phyloP scores from a whole-genome alignment of 345 rosid genomes.

The Salix arbutifolia region DNA sequence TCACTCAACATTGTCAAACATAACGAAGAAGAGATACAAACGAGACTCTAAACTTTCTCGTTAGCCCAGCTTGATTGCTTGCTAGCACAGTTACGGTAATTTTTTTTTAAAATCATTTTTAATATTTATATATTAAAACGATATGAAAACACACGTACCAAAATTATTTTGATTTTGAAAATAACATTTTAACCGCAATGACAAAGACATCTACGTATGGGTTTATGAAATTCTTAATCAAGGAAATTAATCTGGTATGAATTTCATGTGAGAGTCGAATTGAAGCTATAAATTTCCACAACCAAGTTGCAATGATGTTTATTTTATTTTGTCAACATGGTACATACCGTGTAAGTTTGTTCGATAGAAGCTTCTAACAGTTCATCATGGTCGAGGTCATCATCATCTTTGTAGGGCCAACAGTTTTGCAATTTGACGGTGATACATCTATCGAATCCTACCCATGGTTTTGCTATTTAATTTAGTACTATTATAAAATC shows the following conservation, averaged over 20 bases:
- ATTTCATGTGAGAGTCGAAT: background rate
- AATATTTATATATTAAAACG: no score
- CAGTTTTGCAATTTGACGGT: background rate
- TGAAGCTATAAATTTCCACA: background rate
- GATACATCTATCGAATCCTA: background rate
- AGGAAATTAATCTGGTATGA: slow-evolving; percentile 16
- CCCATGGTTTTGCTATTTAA: slow-evolving; percentile 15
- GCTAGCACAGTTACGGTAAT: no score
- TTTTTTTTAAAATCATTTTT: no score
- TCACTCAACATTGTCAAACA: background rate
- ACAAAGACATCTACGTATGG: no score
- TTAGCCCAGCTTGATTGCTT: slow-evolving; percentile 1
- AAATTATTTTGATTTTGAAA: no score
- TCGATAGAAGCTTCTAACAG: background rate
- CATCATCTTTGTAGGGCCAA: background rate
- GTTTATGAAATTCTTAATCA: background rate
- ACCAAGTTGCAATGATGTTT: slow-evolving; percentile 18
- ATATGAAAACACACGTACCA: no score
- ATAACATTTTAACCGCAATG: no score
- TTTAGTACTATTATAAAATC: background rate
- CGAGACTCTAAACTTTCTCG: background rate
- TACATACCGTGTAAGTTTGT: background rate
- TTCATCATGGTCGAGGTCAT: background rate
- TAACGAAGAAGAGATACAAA: background rate
- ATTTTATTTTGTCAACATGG: slow-evolving; percentile 6